Conservation (phyloP, 1,139 yeast species). For the Geotrichum phurueaensis region DNA sequence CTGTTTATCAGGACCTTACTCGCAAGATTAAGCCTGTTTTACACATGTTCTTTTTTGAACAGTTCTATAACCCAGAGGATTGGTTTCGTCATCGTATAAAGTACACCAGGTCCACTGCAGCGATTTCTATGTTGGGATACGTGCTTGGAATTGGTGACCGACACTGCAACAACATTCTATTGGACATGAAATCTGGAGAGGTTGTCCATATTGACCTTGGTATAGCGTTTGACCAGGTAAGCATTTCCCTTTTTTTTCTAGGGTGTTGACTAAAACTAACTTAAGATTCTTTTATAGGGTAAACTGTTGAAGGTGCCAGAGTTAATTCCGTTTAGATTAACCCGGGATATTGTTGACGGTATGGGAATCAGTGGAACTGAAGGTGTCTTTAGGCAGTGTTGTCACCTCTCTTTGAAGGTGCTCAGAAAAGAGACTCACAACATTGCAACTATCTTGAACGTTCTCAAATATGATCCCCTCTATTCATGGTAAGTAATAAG, state of each 20-base stretch:
- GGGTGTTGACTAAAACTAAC: not conserved
- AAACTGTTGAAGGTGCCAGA: constrained; percentile 80
- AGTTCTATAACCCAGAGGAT: constrained; percentile 46
- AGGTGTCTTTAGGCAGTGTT: constrained; percentile 66
- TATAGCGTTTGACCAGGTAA: constrained; percentile 70
- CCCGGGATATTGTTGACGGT: constrained; percentile 88
- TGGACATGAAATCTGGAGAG: constrained; percentile 78
- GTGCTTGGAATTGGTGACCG: constrained; percentile 91
- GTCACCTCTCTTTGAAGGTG: constrained; percentile 69
- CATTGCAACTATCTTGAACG: constrained; percentile 77
- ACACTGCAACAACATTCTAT: constrained; percentile 80
- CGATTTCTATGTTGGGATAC: constrained; percentile 80
- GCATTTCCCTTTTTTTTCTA: not conserved
- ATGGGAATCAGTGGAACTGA: constrained; percentile 78
- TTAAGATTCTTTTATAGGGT: constrained; percentile 43
- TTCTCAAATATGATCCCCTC: constrained; percentile 85
- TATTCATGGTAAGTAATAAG: constrained; percentile 72
- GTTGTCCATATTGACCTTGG: constrained; percentile 96
- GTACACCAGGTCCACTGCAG: constrained; percentile 77
- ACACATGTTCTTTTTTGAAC: constrained; percentile 61
- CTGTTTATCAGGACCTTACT: constrained; percentile 49
- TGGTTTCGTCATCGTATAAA: constrained; percentile 67
- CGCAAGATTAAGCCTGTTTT: constrained; percentile 58
- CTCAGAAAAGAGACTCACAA: constrained; percentile 61
- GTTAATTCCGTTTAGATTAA: constrained; percentile 84